Base-by-base conservation (phyloP, 2,329 filamentous ascomycete species). In the Colletotrichum cordylinicola region DNA sequence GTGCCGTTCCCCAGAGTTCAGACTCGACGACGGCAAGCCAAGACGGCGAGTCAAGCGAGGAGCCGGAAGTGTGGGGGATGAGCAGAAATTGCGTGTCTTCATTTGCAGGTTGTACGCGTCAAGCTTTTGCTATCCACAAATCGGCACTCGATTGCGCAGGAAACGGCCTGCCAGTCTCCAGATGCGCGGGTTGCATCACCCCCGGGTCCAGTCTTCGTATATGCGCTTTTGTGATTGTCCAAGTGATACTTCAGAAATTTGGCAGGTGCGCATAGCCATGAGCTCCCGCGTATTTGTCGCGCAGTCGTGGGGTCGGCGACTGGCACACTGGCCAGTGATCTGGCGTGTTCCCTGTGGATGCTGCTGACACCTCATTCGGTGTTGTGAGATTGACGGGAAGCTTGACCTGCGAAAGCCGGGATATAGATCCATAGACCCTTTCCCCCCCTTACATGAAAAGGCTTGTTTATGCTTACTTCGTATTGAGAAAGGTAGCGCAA, bases 301-400 rank as follows among this genome's bases (percentile, higher is more conserved):
- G 9, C 18, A 55, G 31, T 16, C 43, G 65, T 55, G 37, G 65
- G 48, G 61, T 52, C n/a, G 10, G 43, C 12, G 3, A 52, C 43
- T 52, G 43, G 43, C n/a, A 15, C 31, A 35, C 18, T 39, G 16
- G 60, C 35, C 21, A 71, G 31, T 39, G 13, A 27, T 39, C 52
- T 37, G 70, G 10, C 31, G 27, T 27, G 55, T 62, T 18, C 43
- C 16, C 33, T 73, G 58, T 69, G 55, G 55, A 27, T 70, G 56
- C 56, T 70, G 56, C 56, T 70, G 65, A 62, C 55, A 69, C 69
- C 55, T 64, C 29, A 7, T 43, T 27, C 16, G 21, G 29, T n/a
- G 18, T 55, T 61, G 39, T 29, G 39, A 69, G 56, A 69, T 64
- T 73, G 65, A 73, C 24, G 65, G 55, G 56, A 73, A 73, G 70